phyloP scores from a whole-genome alignment of 192 early-diverging fungal genomes.

The Backusella sp. region DNA sequence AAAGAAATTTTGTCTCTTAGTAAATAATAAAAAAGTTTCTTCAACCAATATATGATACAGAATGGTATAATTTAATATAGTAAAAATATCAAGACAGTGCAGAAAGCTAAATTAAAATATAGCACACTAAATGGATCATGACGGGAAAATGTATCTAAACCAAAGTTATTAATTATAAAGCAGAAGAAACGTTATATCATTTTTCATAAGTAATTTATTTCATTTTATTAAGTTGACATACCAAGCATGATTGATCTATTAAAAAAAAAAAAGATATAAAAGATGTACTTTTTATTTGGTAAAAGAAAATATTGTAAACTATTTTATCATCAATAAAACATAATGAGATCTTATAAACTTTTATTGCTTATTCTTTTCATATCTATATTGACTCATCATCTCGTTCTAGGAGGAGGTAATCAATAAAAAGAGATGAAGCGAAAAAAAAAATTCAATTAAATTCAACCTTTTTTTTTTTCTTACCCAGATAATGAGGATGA shows the following conservation, averaged over 20 bases:
- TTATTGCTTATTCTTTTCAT: neutral
- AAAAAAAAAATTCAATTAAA: neutral
- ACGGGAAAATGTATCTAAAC: neutral
- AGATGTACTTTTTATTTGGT: neutral
- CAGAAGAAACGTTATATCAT: neutral
- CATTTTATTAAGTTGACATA: neutral
- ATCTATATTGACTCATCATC: neutral
- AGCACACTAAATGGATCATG: neutral
- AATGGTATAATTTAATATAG: neutral
- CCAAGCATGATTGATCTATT: neutral
- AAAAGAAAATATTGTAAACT: neutral
- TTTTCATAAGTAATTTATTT: conserved; percentile 1
- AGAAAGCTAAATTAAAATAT: neutral
- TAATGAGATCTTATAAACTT: neutral
- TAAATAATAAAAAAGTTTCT: neutral
- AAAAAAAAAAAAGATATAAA: neutral
- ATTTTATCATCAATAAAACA: neutral
- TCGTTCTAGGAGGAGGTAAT: neutral
- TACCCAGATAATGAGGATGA: neutral
- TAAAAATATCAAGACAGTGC: neutral
- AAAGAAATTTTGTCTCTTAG: neutral
- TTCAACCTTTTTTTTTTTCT: neutral
- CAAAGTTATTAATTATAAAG: neutral
- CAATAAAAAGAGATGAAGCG: neutral
- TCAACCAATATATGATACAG: neutral